phyloP scores from a whole-genome alignment of 169 alveolate species.

The Amoebophrya sp. region DNA sequence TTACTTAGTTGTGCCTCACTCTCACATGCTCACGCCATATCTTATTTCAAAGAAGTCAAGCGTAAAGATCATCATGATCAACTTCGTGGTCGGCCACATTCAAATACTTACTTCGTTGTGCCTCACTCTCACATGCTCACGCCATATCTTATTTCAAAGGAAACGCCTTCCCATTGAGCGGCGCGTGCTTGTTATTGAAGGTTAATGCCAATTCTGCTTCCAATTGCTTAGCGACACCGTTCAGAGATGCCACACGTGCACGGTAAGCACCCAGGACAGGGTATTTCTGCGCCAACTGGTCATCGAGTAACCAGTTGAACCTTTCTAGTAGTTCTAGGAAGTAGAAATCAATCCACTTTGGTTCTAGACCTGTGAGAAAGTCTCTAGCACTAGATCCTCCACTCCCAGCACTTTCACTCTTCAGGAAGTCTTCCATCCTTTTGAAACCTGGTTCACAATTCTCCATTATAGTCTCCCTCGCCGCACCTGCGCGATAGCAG shows the following conservation, averaged over 20 bases:
- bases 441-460: not conserved
- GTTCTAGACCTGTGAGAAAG: not conserved
- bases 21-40: no score
- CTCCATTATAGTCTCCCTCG: not conserved
- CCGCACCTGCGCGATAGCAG: not conserved
- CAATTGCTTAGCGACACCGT: not conserved
- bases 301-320: constrained; percentile 1
- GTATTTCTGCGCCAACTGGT: not conserved
- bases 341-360: not conserved
- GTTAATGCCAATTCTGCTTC: not conserved
- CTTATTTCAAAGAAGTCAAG: no score
- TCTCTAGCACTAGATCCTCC: not conserved
- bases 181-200: not conserved
- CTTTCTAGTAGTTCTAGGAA: not conserved
- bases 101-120: no score
- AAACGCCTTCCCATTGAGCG: not conserved
- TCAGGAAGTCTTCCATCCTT: not conserved
- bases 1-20: no score
- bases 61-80: no score
- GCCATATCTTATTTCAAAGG: no score
- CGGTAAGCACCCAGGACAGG: not conserved
- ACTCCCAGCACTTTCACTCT: not conserved
- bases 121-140: no score
- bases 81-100: no score
- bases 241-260: not conserved